A percentile compares a stretch with the other conserved stretches of the same genome.
phyloP scores from a whole-genome alignment of 2,329 filamentous ascomycete species.

The Fusarium anthophilum region DNA sequence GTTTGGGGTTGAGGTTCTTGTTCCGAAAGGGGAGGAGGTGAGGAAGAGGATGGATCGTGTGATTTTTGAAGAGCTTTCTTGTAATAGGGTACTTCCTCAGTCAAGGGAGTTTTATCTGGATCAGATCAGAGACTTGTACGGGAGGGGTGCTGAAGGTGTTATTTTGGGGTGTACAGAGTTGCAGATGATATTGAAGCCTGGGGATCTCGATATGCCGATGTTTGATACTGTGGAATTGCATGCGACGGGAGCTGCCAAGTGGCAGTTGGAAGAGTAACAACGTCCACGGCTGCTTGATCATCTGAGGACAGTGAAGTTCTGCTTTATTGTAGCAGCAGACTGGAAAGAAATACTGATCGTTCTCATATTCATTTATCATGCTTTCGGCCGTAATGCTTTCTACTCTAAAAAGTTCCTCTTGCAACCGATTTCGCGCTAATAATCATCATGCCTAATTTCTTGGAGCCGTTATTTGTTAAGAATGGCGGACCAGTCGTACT shows the following conservation, averaged over 20 bases:
- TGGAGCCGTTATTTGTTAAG: neutral
- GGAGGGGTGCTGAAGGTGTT: neutral
- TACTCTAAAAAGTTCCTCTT: neutral
- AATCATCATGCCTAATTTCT: neutral
- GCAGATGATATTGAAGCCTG: neutral
- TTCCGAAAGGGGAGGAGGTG: neutral
- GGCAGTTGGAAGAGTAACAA: neutral
- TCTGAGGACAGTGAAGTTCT: neutral
- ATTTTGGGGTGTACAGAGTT: conserved; percentile 5
- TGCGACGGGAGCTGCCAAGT: neutral
- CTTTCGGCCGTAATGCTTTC: neutral
- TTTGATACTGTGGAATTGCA: conserved; percentile 8
- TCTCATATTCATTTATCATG: neutral
- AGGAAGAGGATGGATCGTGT: neutral
- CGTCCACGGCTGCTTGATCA: too few species aligned
- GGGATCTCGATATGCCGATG: neutral
- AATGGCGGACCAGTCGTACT: conserved; percentile 48
- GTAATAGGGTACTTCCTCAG: neutral
- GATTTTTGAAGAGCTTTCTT: conserved; percentile 3
- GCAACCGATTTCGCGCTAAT: too few species aligned
- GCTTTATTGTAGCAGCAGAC: too few species aligned
- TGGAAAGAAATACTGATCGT: too few species aligned
- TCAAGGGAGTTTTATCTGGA: conserved; percentile 4
- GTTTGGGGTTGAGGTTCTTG: neutral
- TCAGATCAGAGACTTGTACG: neutral